Percentiles rank a stretch among this genome's conserved stretches.
These are phyloP conservation scores for Coniochaeta sp. DNA, from an alignment of 2,329 filamentous ascomycete species.

Conservation along the genomic window DNA sequence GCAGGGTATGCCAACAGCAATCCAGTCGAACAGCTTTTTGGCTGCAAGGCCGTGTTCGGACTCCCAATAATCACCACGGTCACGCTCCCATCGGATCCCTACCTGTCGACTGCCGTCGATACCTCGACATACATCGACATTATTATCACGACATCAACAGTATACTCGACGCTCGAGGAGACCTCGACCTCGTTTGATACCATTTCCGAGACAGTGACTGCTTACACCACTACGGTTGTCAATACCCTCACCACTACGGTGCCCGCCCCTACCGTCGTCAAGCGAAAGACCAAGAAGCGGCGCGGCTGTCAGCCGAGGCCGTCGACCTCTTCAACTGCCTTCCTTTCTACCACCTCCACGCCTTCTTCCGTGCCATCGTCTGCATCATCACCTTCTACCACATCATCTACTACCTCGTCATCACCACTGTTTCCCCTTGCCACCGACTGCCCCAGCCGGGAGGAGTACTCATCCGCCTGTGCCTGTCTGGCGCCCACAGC, in stretches of 20 bases:
- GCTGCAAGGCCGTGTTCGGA: neutral
- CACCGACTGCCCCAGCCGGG: too few species aligned
- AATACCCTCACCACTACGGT: constrained; percentile 2
- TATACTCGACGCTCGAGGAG: constrained; percentile 2
- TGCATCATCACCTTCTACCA: neutral
- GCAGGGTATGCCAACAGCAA: neutral
- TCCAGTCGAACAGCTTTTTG: neutral
- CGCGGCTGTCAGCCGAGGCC: neutral
- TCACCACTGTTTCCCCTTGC: neutral
- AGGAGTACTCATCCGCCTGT: too few species aligned
- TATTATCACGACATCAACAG: neutral
- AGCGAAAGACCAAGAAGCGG: neutral
- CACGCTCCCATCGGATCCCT: neutral
- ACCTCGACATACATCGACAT: neutral
- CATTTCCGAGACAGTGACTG: neutral
- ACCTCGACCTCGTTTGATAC: constrained; percentile 1
- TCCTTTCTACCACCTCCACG: too few species aligned
- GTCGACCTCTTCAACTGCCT: neutral
- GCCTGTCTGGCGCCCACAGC: neutral
- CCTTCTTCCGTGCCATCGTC: too few species aligned
- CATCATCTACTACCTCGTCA: constrained; percentile 1
- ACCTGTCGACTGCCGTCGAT: neutral
- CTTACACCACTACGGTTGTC: constrained; percentile 4
- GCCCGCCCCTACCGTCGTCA: neutral
- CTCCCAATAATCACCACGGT: too few species aligned